Evolutionary conservation across 1,284 basidiomycete genomes (phyloP).

Genomic region (Ustilago nuda): DNA sequence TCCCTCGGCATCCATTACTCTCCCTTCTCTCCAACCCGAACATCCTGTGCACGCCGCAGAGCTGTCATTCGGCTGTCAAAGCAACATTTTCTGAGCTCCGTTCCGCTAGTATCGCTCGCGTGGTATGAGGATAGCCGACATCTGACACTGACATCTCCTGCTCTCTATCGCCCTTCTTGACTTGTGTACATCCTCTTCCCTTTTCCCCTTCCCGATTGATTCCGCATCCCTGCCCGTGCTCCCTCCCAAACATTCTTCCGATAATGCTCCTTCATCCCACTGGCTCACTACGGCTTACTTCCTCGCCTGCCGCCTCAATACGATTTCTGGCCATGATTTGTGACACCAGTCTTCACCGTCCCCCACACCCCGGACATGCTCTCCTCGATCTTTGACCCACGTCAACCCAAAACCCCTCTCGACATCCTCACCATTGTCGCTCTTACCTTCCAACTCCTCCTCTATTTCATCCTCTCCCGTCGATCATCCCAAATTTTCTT

Average conservation of each 20-base stretch:
- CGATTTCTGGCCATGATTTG: background rate
- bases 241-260: conserved; percentile 8
- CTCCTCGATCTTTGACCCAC: conserved; percentile 88
- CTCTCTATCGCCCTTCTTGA: conserved; percentile 15
- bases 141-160: conserved; percentile 19
- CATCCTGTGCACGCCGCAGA: background rate
- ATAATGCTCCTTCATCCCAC: background rate
- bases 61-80: background rate
- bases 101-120: conserved; percentile 8
- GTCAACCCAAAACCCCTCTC: conserved; percentile 88
- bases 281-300: background rate
- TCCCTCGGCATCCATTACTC: background rate
- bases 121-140: conserved; percentile 4
- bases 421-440: conserved; percentile 86
- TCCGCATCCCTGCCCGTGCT: background rate
- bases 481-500: conserved; percentile 74
- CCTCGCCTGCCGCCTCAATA: background rate
- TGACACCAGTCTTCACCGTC: conserved; percentile 80
- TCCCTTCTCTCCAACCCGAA: background rate
- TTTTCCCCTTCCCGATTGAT: conserved; percentile 15
- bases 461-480: conserved; percentile 77
- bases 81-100: background rate
- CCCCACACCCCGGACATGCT: conserved; percentile 95
- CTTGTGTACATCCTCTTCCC: background rate
- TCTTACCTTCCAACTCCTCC: conserved; percentile 80